These are phyloP conservation scores for Copromyces sp. DNA, from an alignment of 495 filamentous ascomycete species.

Conservation along the genomic window DNA sequence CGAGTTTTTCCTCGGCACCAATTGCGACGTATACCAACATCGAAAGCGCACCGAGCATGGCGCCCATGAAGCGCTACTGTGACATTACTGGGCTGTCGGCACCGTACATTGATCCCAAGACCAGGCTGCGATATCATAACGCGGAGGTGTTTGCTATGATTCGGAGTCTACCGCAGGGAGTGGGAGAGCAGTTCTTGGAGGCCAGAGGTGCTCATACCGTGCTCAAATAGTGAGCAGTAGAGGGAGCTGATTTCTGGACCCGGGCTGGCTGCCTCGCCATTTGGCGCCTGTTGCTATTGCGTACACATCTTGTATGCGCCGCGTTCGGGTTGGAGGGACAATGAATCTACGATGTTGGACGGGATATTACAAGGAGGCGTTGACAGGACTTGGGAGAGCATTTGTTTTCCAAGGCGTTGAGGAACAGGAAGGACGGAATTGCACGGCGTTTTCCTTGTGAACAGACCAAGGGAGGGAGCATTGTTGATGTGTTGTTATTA, in stretches of 20 bases:
- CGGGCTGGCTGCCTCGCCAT: neutral
- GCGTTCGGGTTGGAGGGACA: neutral
- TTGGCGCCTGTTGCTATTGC: neutral
- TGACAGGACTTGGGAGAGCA: neutral
- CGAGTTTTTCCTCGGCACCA: conserved; percentile 44
- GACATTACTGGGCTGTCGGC: conserved; percentile 87
- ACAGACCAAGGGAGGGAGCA: neutral
- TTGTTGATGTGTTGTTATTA: neutral
- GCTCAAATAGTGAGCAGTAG: conserved; percentile 47
- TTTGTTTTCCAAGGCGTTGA: neutral
- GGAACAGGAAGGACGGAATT: neutral
- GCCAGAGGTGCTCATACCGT: conserved; percentile 85
- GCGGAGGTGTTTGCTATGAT: conserved; percentile 80
- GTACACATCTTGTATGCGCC: neutral
- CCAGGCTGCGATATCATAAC: conserved; percentile 78
- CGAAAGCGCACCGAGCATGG: conserved; percentile 76
- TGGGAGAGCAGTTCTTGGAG: conserved; percentile 78
- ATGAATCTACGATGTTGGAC: neutral
- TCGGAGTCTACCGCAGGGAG: conserved; percentile 62
- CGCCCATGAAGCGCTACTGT: conserved; percentile 74
- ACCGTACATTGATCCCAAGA: conserved; percentile 89
- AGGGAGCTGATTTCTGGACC: neutral
- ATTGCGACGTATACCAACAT: conserved; percentile 90
- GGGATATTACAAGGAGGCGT: neutral
- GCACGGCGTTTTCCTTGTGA: neutral